phyloP scores from a whole-genome alignment of 140 eudicot species.

The Flaveria floridana region DNA sequence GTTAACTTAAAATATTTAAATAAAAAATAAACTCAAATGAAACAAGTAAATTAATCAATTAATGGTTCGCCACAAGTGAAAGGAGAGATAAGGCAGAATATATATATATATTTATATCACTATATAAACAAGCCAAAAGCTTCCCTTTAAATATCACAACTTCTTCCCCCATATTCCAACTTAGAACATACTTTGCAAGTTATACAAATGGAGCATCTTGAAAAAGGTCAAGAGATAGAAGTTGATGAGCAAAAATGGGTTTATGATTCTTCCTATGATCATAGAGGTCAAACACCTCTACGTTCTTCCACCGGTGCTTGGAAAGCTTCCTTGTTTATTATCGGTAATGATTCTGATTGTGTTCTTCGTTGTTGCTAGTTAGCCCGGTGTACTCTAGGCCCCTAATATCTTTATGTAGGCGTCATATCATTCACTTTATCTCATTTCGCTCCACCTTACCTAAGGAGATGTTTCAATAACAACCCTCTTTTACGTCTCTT shows the following conservation, averaged over 20 bases:
- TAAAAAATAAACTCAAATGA: background rate
- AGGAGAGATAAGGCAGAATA: conserved; percentile 42
- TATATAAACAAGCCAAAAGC: conserved; percentile 47
- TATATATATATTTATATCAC: conserved; percentile 25
- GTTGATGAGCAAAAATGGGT: conserved; percentile 64
- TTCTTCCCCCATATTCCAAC: conserved; percentile 27
- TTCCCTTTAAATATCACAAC: conserved; percentile 29
- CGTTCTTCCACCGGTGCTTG: conserved; percentile 86
- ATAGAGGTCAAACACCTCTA: conserved; percentile 68
- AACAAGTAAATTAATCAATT: background rate
- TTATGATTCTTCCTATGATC: conserved; percentile 71
- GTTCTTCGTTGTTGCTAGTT: background rate
- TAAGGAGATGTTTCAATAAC: no score
- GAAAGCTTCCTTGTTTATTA: conserved; percentile 80
- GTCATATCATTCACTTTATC: no score
- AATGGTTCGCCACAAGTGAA: conserved; percentile 15
- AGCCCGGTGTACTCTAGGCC: no score
- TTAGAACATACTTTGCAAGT: conserved; percentile 26
- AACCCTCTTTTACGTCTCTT: no score
- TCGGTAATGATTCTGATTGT: conserved; percentile 40
- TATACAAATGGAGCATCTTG: conserved; percentile 48
- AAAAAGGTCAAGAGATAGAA: conserved; percentile 35
- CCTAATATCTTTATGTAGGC: no score
- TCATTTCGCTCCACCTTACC: no score
- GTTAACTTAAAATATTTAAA: background rate